These are phyloP conservation scores for Triangularia setosa DNA, from an alignment of 2,329 filamentous ascomycete species.

Conservation along the genomic window DNA sequence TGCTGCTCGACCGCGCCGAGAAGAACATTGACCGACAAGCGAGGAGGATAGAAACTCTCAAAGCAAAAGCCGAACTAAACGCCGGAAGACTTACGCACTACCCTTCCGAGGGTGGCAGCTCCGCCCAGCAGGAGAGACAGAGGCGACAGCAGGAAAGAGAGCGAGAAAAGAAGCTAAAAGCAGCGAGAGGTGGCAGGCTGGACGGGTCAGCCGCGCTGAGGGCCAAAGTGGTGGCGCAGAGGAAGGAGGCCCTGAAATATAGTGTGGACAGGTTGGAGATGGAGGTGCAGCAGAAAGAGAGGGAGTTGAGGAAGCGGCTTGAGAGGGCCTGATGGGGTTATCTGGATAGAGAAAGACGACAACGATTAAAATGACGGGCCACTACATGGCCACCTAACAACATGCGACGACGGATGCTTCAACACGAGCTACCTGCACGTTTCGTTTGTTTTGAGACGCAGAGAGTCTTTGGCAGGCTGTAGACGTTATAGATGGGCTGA, in stretches of 20 bases:
- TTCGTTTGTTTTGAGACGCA: not conserved
- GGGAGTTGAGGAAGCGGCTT: conserved; percentile 48
- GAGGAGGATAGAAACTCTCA: conserved; percentile 76
- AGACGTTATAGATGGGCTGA: not conserved
- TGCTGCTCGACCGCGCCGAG: conserved; percentile 76
- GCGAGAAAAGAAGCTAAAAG: not conserved
- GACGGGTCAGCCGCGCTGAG: conserved; percentile 50
- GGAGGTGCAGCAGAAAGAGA: conserved; percentile 74
- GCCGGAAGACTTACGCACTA: conserved; percentile 57
- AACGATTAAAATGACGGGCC: not conserved
- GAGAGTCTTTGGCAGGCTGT: not conserved
- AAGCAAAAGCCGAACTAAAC: conserved; percentile 78
- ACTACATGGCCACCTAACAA: not conserved
- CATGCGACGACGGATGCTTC: not conserved
- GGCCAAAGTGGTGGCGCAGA: conserved; percentile 64
- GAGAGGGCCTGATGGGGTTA: conserved; percentile 22
- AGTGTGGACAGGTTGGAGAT: conserved; percentile 81
- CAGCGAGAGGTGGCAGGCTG: conserved; percentile 35
- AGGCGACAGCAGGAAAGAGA: not conserved
- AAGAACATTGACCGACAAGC: conserved; percentile 78
- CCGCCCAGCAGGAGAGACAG: conserved; percentile 19
- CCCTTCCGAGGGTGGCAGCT: conserved; percentile 12
- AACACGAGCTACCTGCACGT: no score
- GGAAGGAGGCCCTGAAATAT: conserved; percentile 82
- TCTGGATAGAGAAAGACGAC: not conserved